These are phyloP conservation scores for Nicotiana sylvestris DNA, from an alignment of 257 asterid genomes.

Conservation along the genomic window DNA sequence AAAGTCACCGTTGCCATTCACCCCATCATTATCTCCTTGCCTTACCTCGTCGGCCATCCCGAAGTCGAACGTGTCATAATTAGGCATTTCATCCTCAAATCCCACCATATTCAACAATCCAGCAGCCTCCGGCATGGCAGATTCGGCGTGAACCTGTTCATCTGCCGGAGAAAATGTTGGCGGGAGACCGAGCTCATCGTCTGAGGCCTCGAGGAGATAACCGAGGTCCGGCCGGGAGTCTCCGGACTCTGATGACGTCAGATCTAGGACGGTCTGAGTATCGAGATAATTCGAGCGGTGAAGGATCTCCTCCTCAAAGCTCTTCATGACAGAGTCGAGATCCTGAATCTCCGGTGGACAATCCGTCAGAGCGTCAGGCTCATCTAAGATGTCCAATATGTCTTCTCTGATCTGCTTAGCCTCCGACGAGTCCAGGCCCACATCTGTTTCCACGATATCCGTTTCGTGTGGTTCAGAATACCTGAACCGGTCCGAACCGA, in stretches of 20 bases:
- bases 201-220: slow-evolving; percentile 42
- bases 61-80: slow-evolving; percentile 27
- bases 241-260: slow-evolving; percentile 21
- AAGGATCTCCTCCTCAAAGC: slow-evolving; percentile 46
- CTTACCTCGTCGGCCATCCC: slow-evolving; percentile 11
- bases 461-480: background rate
- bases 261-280: background rate
- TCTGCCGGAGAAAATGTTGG: slow-evolving; percentile 15
- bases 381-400: slow-evolving; percentile 34
- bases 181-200: slow-evolving; percentile 50
- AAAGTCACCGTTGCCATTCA: slow-evolving; percentile 8
- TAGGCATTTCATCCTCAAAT: slow-evolving; percentile 23
- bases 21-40: slow-evolving; percentile 2
- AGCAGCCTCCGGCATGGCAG: background rate
- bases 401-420: slow-evolving; percentile 17
- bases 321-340: slow-evolving; percentile 40
- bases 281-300: slow-evolving; percentile 3
- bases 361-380: slow-evolving; percentile 21
- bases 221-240: slow-evolving; percentile 36
- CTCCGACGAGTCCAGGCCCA: slow-evolving; percentile 14
- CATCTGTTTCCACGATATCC: background rate
- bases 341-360: slow-evolving; percentile 26
- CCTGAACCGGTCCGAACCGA: background rate
- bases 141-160: background rate
- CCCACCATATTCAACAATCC: slow-evolving; percentile 12